These are phyloP conservation scores for Dryadomyces quercus-mongolicae DNA, from an alignment of 2,329 filamentous ascomycete species.

Conservation along the genomic window DNA sequence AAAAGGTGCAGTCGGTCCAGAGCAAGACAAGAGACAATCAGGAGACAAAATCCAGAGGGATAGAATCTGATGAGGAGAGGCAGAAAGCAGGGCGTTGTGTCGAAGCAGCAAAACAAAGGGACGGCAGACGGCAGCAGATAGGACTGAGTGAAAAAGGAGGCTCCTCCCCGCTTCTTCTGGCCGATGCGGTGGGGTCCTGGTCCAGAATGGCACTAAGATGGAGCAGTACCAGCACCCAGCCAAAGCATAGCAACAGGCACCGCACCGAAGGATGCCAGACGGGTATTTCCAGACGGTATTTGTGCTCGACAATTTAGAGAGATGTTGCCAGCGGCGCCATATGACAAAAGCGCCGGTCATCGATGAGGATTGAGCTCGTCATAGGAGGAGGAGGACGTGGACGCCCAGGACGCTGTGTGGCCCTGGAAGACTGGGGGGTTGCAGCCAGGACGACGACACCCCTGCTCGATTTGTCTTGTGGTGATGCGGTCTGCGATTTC, in stretches of 20 bases:
- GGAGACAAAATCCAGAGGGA: neutral
- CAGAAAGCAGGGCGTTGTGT: neutral
- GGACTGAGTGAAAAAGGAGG: slow-evolving; percentile 13
- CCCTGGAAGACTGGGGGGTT: no score
- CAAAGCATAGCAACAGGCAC: neutral
- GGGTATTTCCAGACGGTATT: no score
- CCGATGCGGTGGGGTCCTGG: slow-evolving; percentile 11
- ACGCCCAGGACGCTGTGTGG: no score
- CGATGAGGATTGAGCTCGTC: no score
- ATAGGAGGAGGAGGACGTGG: no score
- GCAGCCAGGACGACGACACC: no score
- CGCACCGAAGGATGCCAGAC: no score
- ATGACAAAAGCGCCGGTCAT: no score
- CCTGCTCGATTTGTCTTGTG: no score
- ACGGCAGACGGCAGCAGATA: slow-evolving; percentile 1
- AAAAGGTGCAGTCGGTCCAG: neutral
- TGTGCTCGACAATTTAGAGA: no score
- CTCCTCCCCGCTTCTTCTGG: slow-evolving; percentile 13
- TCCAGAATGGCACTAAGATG: slow-evolving; percentile 9
- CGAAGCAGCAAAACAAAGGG: neutral
- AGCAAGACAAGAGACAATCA: neutral
- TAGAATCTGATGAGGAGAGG: neutral
- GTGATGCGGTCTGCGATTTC: no score
- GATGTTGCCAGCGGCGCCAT: no score
- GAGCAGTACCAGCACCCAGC: neutral